Base-by-base conservation (phyloP, 495 filamentous ascomycete genomes). In the Hypoxylon trugodes region DNA sequence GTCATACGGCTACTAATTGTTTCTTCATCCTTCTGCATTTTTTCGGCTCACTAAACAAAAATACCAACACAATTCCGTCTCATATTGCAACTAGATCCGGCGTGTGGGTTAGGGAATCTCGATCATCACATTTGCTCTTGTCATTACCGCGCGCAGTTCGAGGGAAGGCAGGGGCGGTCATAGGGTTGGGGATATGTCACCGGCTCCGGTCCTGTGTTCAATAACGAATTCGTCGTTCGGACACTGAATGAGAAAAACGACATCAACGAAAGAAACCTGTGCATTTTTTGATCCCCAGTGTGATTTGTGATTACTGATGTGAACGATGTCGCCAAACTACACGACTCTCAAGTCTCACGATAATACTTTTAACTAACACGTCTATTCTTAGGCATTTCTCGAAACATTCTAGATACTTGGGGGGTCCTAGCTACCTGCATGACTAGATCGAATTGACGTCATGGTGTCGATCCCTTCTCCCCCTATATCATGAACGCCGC, bases 1-100 rank as follows among this genome's bases (percentile, higher is more conserved):
- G 75, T 75, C 78, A 48, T 82, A 69, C 72, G 83, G 83, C 72
- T 84, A 85, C 80, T 85, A 84, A 73, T 66, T 62, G 16, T 57
- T 43, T 63, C 61, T 67, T 66, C 49, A 50, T 65, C 62, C 59
- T 57, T 69, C 49, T 59, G 50, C 50, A 58, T 59, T 53, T 68
- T 65, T 70, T 66, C 68, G 53, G 54, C 62, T 53, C 45, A 65
- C 68, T 61, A 70, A 70, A 72, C n/a, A 70, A 45, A 50, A 70
- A 72, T 68, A 65, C 59, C 62, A 66, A 42, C 43, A 60, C 49
- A 69, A 55, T 59, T 59, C 46, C 59, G 48, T 65, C 38, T 65
- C 60, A 63, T 66, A 69, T 70, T 70, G 67, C 69, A 72, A 72
- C 61, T 72, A 69, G 66, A 70, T 59, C 67, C 63, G 68, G 70